Evolutionary conservation across 2,329 filamentous ascomycete species (phyloP), one percentile per base, ranked within the genome.

Genomic region (Nigrograna mackinnonii): DNA sequence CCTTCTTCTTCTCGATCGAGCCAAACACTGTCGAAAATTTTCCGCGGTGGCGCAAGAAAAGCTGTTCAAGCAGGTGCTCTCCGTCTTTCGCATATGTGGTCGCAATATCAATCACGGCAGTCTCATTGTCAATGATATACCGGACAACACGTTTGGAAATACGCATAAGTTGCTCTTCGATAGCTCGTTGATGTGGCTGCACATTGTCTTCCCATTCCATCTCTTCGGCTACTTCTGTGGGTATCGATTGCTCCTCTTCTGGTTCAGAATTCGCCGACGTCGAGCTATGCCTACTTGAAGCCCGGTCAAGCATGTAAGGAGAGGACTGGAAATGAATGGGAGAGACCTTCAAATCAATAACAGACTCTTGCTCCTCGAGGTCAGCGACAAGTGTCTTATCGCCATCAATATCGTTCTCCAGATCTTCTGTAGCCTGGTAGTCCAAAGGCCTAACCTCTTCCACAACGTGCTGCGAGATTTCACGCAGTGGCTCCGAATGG

Each of bases 51-150:
- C 58, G 59, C 37, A 67, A 44, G 35, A 72, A 62, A 14, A 79
- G 57, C 16, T 69, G 56, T 22, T 73, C 58, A 6, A 80, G 54
- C 16, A 79, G 50, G n/a, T 57, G 62, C 46, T 69, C 47, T 32
- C 72, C 74, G 37, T 75, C 71, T 21, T 64, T 56, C 24, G 62
- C 65, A 49, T 75, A 80, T 18, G 67, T 68, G 6, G 70, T 62
- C 4, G 77, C 53, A 19, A 77, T 70, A 20, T 73, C 64, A 4
- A 56, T 58, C 19, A 77, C 64, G 1, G 70, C 71, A 4, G 64
- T 66, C 50, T 78, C 76, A 33, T 72, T 68, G n/a, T 72, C 66
- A 6, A 76, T 63, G 14, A 81, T 66, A 41, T 77, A 69, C 2
- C 57, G 67, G 6, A 73, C 52, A 7, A 80, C 65, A 14, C 63